Evolutionary conservation across 1,284 basidiomycete genomes (phyloP).

Genomic region (Boletus semigastroideus): DNA sequence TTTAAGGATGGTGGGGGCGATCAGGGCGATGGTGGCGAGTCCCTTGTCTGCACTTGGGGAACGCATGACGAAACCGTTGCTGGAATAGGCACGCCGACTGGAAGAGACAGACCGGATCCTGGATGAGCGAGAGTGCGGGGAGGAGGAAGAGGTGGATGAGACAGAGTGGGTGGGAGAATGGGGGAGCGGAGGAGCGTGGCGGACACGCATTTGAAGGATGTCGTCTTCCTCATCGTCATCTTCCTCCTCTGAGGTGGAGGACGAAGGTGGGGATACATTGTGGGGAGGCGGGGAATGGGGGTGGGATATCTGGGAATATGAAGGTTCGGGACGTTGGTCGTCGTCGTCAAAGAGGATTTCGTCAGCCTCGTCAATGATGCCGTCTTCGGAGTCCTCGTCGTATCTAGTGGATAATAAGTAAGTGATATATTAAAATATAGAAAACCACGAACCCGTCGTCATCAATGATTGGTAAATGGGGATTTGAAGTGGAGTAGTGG

Average conservation of each 20-base stretch:
- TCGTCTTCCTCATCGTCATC: constrained; percentile 33
- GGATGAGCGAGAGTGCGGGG: constrained; percentile 32
- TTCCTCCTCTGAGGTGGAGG: constrained; percentile 33
- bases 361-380: constrained; percentile 37
- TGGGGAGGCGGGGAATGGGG: constrained; percentile 26
- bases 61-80: constrained; percentile 33
- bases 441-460: constrained; percentile 59
- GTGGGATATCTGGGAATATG: constrained; percentile 14
- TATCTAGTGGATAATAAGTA: constrained; percentile 42
- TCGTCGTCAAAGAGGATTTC: constrained; percentile 34
- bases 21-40: constrained; percentile 88
- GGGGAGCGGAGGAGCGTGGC: constrained; percentile 15
- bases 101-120: constrained; percentile 19
- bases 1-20: constrained; percentile 93
- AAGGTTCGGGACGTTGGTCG: constrained; percentile 11
- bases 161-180: constrained; percentile 36
- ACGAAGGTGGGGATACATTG: constrained; percentile 36
- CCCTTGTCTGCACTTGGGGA: constrained; percentile 48
- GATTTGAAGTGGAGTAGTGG: constrained; percentile 7
- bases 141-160: constrained; percentile 38
- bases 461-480: constrained; percentile 28
- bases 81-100: background rate
- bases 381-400: constrained; percentile 62
- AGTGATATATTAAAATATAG: background rate
- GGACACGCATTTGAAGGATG: constrained; percentile 28